Percentiles rank a stretch among this genome's conserved stretches.
These are phyloP conservation scores for Eucalyptus curtisii DNA, from an alignment of 345 rosid species.

Conservation along the genomic window DNA sequence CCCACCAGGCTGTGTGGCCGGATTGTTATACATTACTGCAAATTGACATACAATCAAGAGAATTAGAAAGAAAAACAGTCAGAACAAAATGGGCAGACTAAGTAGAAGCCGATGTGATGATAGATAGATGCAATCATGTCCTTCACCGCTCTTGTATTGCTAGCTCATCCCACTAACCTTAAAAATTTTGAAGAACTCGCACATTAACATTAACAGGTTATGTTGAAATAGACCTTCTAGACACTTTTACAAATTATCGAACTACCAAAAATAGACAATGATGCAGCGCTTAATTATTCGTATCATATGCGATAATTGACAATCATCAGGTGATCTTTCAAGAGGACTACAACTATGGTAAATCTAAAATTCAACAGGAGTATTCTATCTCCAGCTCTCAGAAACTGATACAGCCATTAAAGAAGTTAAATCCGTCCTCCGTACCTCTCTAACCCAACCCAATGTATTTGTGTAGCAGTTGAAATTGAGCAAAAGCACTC, in stretches of 20 bases:
- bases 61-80: not conserved
- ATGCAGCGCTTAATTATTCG: not conserved
- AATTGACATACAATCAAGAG: not conserved
- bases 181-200: not conserved
- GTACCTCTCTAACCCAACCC: not conserved
- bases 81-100: not conserved
- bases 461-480: not conserved
- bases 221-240: not conserved
- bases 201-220: not conserved
- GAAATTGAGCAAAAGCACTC: not conserved
- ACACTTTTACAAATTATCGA: not conserved
- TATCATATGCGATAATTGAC: not conserved
- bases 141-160: not conserved
- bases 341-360: not conserved
- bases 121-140: not conserved
- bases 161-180: not conserved
- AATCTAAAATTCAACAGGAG: not conserved
- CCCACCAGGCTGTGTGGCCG: slow-evolving; percentile 55
- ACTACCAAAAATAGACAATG: not conserved
- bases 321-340: not conserved
- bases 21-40: slow-evolving; percentile 68
- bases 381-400: not conserved
- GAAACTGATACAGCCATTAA: not conserved
- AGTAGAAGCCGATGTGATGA: not conserved
- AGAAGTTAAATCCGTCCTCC: not conserved